These are phyloP conservation scores for Ascochyta pisi DNA, from an alignment of 2,329 filamentous ascomycete species.

Conservation along the genomic window DNA sequence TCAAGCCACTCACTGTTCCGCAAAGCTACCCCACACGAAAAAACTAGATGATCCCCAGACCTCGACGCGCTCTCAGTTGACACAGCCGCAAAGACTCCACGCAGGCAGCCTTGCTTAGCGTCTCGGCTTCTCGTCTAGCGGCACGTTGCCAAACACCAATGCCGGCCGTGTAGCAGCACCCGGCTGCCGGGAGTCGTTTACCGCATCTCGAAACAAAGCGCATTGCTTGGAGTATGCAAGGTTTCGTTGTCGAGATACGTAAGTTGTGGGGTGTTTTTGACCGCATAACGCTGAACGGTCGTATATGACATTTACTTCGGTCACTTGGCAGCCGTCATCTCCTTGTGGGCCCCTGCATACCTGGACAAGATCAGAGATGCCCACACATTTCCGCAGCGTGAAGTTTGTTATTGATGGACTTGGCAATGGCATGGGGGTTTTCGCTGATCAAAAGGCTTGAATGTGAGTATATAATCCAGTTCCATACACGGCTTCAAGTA, in stretches of 20 bases:
- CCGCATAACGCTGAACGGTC: neutral
- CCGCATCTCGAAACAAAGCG: neutral
- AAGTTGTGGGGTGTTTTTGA: neutral
- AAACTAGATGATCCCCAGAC: slow-evolving; percentile 2
- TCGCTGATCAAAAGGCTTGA: neutral
- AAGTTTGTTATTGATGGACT: neutral
- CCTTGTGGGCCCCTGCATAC: slow-evolving; percentile 3
- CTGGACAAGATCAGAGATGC: neutral
- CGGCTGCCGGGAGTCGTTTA: neutral
- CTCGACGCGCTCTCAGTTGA: neutral
- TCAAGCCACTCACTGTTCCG: neutral
- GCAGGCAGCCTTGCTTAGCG: slow-evolving; percentile 10
- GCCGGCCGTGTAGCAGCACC: neutral
- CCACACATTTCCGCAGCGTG: slow-evolving; percentile 1
- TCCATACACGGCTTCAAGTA: neutral
- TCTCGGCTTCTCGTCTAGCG: slow-evolving; percentile 13
- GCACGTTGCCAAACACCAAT: neutral
- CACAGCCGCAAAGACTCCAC: slow-evolving; percentile 9
- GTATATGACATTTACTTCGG: neutral
- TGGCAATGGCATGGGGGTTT: neutral
- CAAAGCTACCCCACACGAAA: neutral
- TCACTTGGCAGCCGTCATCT: slow-evolving; percentile 12
- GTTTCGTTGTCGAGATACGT: slow-evolving; percentile 5
- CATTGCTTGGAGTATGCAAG: slow-evolving; percentile 8
- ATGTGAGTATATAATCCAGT: slow-evolving; percentile 6